These are phyloP conservation scores for Pythium biforme DNA, from an alignment of 352 stramenopile genomes.

Conservation along the genomic window DNA sequence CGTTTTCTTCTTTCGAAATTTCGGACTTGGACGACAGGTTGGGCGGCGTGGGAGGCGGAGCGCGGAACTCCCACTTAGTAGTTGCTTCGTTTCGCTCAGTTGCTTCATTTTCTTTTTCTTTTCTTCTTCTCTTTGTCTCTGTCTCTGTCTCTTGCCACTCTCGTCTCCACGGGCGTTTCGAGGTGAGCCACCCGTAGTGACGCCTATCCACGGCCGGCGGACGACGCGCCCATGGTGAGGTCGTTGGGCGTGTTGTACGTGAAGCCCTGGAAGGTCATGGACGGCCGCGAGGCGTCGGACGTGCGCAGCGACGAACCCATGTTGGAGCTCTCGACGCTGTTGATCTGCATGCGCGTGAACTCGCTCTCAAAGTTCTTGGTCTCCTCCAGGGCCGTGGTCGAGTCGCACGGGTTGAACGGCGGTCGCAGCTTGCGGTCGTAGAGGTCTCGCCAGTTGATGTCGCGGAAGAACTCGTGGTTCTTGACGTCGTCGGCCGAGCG, in stretches of 20 bases:
- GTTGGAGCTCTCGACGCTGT: conserved; percentile 74
- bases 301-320: conserved; percentile 56
- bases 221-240: conserved; percentile 61
- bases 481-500: conserved; percentile 80
- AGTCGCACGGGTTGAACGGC: conserved; percentile 85
- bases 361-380: conserved; percentile 89
- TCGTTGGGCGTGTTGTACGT: conserved; percentile 90
- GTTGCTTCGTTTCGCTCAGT: conserved; percentile 15
- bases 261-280: conserved; percentile 89
- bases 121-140: conserved; percentile 4
- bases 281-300: conserved; percentile 75
- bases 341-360: conserved; percentile 91
- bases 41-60: neutral
- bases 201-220: conserved; percentile 54
- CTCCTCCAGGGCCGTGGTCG: conserved; percentile 59
- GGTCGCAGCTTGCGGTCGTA: conserved; percentile 82
- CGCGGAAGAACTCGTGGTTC: conserved; percentile 81
- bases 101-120: conserved; percentile 8
- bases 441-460: conserved; percentile 80
- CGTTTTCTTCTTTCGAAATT: conserved; percentile 22
- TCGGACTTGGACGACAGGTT: conserved; percentile 18
- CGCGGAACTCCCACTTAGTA: neutral
- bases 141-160: neutral
- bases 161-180: neutral
- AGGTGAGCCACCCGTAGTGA: neutral